phyloP scores from a whole-genome alignment of 2,329 filamentous ascomycete genomes.

The Claviceps capensis region DNA sequence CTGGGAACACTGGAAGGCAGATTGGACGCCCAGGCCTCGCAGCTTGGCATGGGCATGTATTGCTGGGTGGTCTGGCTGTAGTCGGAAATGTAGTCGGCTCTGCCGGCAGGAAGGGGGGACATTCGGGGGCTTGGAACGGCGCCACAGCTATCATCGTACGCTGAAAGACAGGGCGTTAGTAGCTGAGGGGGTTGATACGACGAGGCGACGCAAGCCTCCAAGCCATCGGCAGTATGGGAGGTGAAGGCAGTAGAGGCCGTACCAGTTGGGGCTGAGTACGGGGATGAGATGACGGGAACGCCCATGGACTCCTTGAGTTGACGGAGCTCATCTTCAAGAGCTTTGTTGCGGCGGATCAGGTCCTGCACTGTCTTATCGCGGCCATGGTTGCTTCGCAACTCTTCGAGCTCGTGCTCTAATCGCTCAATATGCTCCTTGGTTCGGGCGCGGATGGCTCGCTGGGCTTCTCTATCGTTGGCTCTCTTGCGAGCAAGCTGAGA shows the following conservation, averaged over 20 bases:
- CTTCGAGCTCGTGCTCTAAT: slow-evolving; percentile 60
- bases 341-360: slow-evolving; percentile 36
- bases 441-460: slow-evolving; percentile 72
- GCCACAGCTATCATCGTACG: slow-evolving; percentile 26
- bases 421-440: slow-evolving; percentile 77
- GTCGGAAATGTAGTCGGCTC: slow-evolving; percentile 30
- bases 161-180: slow-evolving; percentile 16
- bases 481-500: slow-evolving; percentile 83
- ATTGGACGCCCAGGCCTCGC: slow-evolving; percentile 32
- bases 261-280: slow-evolving; percentile 27
- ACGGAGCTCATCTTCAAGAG: slow-evolving; percentile 38
- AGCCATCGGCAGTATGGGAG: slow-evolving; percentile 5
- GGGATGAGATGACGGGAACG: slow-evolving; percentile 25
- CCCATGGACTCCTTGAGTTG: slow-evolving; percentile 31
- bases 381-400: slow-evolving; percentile 42
- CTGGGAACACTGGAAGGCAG: slow-evolving; percentile 37
- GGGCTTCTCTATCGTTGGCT: slow-evolving; percentile 82
- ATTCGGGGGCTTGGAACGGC: slow-evolving; percentile 29
- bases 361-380: slow-evolving; percentile 38
- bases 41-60: slow-evolving; percentile 25
- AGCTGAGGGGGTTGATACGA: slow-evolving; percentile 2
- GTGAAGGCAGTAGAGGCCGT: slow-evolving; percentile 11
- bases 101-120: slow-evolving; percentile 28
- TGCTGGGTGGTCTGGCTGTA: slow-evolving; percentile 21
- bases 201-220: slow-evolving; percentile 2